A percentile compares a stretch with the other conserved stretches of the same genome.
These are phyloP conservation scores for Ichthyophonus hoferi DNA, from an alignment of 208 protist species.

Conservation along the genomic window DNA sequence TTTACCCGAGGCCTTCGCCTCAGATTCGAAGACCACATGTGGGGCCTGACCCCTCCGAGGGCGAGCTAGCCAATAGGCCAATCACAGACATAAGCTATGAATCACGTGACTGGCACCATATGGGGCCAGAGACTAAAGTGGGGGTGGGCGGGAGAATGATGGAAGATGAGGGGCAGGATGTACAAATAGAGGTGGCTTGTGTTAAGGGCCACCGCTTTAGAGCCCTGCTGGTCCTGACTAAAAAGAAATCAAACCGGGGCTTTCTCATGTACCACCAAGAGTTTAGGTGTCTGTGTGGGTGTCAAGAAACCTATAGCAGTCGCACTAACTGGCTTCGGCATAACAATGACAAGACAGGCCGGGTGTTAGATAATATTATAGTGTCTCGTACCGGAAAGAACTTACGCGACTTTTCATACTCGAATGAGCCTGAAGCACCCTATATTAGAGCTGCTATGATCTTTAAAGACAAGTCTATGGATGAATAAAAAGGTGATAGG, in stretches of 20 bases:
- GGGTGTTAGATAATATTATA: not conserved
- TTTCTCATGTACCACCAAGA: not conserved
- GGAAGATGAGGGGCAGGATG: not conserved
- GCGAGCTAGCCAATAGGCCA: no score
- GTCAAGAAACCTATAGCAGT: not conserved
- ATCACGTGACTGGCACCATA: no score
- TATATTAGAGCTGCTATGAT: not conserved
- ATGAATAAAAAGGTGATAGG: no score
- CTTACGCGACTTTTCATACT: not conserved
- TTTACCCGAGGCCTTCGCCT: no score
- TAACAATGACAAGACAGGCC: not conserved
- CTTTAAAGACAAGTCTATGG: no score
- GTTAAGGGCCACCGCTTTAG: not conserved
- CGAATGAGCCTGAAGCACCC: not conserved
- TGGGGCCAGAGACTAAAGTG: no score
- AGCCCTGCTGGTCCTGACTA: not conserved
- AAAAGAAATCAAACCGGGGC: not conserved
- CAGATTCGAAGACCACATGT: no score
- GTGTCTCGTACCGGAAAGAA: not conserved
- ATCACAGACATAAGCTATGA: no score
- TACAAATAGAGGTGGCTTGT: not conserved
- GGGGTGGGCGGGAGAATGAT: no score
- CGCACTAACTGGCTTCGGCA: not conserved
- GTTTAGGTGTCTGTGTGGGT: not conserved
- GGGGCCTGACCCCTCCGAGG: no score